phyloP scores from a whole-genome alignment of 108 stramenopile species.

The Parietichytrium sp. region DNA sequence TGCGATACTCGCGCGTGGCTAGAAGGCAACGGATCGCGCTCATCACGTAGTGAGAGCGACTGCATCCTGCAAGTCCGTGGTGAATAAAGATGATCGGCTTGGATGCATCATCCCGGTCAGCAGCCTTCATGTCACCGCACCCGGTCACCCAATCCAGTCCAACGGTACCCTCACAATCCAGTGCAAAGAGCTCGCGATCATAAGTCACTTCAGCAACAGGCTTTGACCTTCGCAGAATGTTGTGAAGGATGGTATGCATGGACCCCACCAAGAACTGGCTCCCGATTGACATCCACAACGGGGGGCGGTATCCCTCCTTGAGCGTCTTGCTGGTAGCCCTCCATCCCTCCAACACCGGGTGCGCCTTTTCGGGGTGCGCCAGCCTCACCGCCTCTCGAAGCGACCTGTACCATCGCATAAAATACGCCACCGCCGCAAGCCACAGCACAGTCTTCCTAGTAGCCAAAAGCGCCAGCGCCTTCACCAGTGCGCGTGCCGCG shows the following conservation, averaged over 20 bases:
- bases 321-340: background rate
- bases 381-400: conserved; percentile 15
- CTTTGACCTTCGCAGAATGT: background rate
- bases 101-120: background rate
- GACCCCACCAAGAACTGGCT: conserved; percentile 33
- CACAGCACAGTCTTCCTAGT: conserved; percentile 4
- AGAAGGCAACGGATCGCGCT: background rate
- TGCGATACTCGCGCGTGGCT: background rate
- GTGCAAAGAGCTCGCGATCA: conserved; percentile 25
- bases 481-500: no score
- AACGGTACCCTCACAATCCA: conserved; percentile 24
- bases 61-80: conserved; percentile 44
- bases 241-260: conserved; percentile 14
- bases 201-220: conserved; percentile 36
- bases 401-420: conserved; percentile 38
- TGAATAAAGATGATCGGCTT: conserved; percentile 23
- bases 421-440: background rate
- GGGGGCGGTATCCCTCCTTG: conserved; percentile 20
- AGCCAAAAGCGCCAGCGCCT: no score
- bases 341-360: conserved; percentile 33
- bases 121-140: conserved; percentile 20
- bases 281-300: conserved; percentile 26
- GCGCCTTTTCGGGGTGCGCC: conserved; percentile 30
- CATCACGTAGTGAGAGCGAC: conserved; percentile 36
- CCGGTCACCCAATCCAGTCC: conserved; percentile 26